Base-by-base conservation (phyloP, 2,329 filamentous ascomycete species). In the Emmonsiellopsis sp. region DNA sequence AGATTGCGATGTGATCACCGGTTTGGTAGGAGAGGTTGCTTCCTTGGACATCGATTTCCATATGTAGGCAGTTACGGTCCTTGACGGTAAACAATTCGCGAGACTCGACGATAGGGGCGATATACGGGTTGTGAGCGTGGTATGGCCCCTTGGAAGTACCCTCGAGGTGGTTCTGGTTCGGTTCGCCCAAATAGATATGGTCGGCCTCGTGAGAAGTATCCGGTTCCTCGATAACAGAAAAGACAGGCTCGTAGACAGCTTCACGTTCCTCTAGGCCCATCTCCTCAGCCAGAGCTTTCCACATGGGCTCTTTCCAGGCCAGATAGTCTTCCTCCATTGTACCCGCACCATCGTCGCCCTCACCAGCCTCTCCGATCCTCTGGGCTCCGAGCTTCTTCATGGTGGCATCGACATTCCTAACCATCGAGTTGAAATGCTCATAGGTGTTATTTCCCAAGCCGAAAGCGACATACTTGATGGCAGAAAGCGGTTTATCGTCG, bases 311-410 rank as follows among this genome's bases (percentile, higher is more conserved):
- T 76, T 98, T 98, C 93, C 93, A 98, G 60, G 92, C 88, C 64
- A 98, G 75, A 71, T 97, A 98, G 66, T 98, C 94, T 74, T 98
- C 94, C 74, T 98, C 93, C 94, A 98, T 98, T 54, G 93, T 98
- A 57, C 94, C 93, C 60, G 93, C 91, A 59, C 94, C 93, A 68
- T 98, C 93, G 64, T 98, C 93, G 65, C 93, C 93, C 75, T 97
- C 92, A 62, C 94, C 93, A 53, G 91, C 89, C 54, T 84, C 78
- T 45, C 93, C 91, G 61, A 98, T 88, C 61, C 89, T 82, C 65
- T 84, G 79, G 10, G 87, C 93, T 56, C 93, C 93, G 17, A 95
- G 78, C 65, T 87, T 92, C 65, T 83, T 78, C 55, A 98, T 76
- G 57, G 84, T 84, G 69, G 86, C 84, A 73, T 93, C 84, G 54